phyloP scores from a whole-genome alignment of 2,329 filamentous ascomycete species.

The Orbilia ellipsospora region DNA sequence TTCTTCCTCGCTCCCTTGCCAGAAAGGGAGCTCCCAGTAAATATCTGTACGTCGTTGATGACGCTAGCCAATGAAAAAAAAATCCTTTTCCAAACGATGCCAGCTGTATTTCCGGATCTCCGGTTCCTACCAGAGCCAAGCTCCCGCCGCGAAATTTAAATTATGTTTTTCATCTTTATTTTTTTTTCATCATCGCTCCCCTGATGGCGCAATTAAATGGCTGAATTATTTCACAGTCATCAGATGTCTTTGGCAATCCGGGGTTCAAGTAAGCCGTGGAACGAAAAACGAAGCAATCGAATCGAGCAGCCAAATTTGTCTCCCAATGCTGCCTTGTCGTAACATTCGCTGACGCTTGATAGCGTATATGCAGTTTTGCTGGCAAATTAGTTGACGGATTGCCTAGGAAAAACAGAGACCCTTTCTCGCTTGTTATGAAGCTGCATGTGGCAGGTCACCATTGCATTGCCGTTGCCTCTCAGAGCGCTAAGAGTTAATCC shows the following conservation, averaged over 20 bases:
- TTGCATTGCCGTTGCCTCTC: background rate
- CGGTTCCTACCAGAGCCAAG: constrained; percentile 16
- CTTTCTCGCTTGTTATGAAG: background rate
- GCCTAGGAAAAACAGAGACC: background rate
- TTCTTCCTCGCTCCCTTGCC: background rate
- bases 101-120: constrained; percentile 41
- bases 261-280: background rate
- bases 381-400: background rate
- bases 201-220: constrained; percentile 45
- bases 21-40: constrained; percentile 35
- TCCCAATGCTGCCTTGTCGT: too few species aligned
- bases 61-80: constrained; percentile 27
- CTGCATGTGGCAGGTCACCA: constrained; percentile 3
- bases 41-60: constrained; percentile 10
- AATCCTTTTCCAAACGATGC: constrained; percentile 29
- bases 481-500: background rate
- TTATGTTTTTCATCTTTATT: background rate
- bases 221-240: constrained; percentile 20
- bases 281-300: constrained; percentile 14
- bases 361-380: too few species aligned
- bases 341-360: too few species aligned
- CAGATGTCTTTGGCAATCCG: too few species aligned
- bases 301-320: constrained; percentile 9
- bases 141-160: constrained; percentile 18
- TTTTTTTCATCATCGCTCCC: too few species aligned